Conservation (phyloP, 2,329 filamentous ascomycete species). For the Lachnellula arida region DNA sequence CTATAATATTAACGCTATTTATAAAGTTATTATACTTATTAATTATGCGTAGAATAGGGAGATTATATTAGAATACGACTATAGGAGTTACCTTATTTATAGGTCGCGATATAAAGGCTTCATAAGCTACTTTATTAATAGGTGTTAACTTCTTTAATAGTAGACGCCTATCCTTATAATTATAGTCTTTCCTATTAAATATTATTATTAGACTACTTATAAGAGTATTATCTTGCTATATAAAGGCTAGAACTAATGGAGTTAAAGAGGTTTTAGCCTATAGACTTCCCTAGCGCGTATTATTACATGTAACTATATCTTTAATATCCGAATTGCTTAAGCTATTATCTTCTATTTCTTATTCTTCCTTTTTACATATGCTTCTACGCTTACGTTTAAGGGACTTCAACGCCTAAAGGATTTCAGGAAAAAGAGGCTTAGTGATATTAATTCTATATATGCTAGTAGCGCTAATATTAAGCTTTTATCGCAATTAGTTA, state of each 20-base stretch:
- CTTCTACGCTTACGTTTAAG: background rate
- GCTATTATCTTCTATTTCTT: too few species aligned
- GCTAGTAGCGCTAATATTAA: background rate
- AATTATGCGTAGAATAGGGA: background rate
- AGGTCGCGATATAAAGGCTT: background rate
- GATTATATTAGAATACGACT: background rate
- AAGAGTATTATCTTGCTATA: background rate
- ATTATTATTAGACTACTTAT: background rate
- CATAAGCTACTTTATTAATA: background rate
- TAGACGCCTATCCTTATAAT: background rate
- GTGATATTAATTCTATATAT: background rate
- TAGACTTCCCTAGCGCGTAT: too few species aligned
- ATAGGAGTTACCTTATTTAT: background rate
- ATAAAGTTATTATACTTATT: background rate
- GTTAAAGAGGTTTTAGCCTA: too few species aligned
- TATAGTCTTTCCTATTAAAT: background rate
- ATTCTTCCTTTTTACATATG: background rate
- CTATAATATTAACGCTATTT: background rate
- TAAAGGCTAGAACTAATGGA: background rate
- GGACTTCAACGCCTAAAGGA: background rate
- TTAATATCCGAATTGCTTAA: too few species aligned
- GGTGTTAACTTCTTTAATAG: background rate
- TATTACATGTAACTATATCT: too few species aligned
- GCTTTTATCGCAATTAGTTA: background rate
- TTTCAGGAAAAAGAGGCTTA: background rate